Percentiles rank a stretch among this genome's conserved stretches.
These are phyloP conservation scores for Nannochloris sp. DNA, from an alignment of 139 green algal genomes.

Conservation along the genomic window DNA sequence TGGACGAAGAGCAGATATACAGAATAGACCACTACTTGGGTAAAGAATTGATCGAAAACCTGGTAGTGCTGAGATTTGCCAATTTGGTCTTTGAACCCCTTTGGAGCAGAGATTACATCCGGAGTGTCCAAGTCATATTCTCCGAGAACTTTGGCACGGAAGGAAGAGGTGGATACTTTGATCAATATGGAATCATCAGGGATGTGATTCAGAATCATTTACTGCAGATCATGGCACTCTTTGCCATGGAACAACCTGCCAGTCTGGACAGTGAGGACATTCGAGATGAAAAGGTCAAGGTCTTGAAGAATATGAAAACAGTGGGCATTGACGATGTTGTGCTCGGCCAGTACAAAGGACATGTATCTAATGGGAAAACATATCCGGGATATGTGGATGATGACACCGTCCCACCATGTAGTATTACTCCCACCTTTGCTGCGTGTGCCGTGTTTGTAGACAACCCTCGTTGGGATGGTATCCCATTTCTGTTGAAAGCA, in stretches of 20 bases:
- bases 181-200: constrained; percentile 95
- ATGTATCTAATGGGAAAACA: constrained; percentile 11
- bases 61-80: constrained; percentile 93
- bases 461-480: constrained; percentile 96
- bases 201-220: constrained; percentile 99
- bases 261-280: constrained; percentile 91
- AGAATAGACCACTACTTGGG: constrained; percentile 99
- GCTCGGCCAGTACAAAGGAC: constrained; percentile 87
- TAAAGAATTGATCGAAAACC: constrained; percentile 99
- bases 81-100: constrained; percentile 99
- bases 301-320: constrained; percentile 76
- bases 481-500: constrained; percentile 98
- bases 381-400: constrained; percentile 92
- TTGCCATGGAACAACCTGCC: constrained; percentile 94
- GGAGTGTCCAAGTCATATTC: constrained; percentile 97
- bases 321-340: constrained; percentile 88
- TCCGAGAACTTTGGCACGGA: constrained; percentile 97
- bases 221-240: constrained; percentile 92
- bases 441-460: constrained; percentile 87
- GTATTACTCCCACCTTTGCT: constrained; percentile 90
- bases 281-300: constrained; percentile 98
- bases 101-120: constrained; percentile 92
- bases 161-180: constrained; percentile 96
- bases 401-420: constrained; percentile 76
- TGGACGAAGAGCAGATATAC: constrained; percentile 97